phyloP scores from a whole-genome alignment of 2,329 filamentous ascomycete species.

The Thelonectria olida region DNA sequence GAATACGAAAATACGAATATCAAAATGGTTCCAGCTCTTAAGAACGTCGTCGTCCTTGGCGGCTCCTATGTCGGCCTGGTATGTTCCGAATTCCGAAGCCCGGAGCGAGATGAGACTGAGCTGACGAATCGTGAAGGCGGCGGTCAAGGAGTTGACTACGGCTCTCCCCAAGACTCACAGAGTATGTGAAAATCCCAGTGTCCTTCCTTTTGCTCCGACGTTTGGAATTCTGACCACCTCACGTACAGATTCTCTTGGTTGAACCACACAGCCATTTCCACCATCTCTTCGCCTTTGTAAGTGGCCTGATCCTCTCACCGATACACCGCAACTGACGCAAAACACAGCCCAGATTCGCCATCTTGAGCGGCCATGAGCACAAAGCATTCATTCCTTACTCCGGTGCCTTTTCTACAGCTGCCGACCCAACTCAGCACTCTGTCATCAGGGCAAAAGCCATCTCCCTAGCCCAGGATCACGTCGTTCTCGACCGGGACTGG shows the following conservation, averaged over 20 bases:
- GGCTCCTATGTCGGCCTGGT: conserved; percentile 41
- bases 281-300: conserved; percentile 55
- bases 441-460: conserved; percentile 30
- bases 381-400: conserved; percentile 61
- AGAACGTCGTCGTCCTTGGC: conserved; percentile 40
- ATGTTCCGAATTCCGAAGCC: background rate
- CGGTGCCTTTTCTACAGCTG: conserved; percentile 29
- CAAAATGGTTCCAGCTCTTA: conserved; percentile 31
- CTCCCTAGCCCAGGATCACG: conserved; percentile 28
- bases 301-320: background rate
- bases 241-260: conserved; percentile 51
- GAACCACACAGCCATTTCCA: conserved; percentile 63
- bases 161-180: conserved; percentile 34
- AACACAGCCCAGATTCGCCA: conserved; percentile 52
- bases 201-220: too few species aligned
- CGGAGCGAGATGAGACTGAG: background rate
- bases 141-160: conserved; percentile 35
- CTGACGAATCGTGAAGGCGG: conserved; percentile 23
- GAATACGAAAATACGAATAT: background rate
- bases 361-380: conserved; percentile 53
- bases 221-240: background rate
- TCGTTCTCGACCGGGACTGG: conserved; percentile 35
- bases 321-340: background rate
- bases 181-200: background rate
- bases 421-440: conserved; percentile 29